These are phyloP conservation scores for Misopates orontium DNA, from an alignment of 257 asterid species.

Conservation along the genomic window DNA sequence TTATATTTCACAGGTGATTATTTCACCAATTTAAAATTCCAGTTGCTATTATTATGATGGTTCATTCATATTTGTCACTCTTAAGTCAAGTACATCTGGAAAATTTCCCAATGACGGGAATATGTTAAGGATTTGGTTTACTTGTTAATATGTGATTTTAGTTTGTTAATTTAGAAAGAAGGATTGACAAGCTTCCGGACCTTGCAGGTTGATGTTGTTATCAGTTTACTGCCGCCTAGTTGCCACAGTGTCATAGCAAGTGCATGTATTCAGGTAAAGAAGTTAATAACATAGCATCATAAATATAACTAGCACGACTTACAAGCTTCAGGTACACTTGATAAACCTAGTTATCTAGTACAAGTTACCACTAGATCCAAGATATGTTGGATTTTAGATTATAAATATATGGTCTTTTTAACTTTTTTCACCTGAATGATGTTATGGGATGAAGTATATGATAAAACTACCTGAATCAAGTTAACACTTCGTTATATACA, in stretches of 20 bases:
- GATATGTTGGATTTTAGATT: background rate
- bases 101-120: too few species aligned
- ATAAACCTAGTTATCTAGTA: conserved; percentile 8
- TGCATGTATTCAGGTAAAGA: conserved; percentile 80
- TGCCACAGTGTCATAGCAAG: conserved; percentile 73
- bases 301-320: background rate
- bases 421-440: background rate
- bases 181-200: conserved; percentile 18
- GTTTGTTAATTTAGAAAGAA: conserved; percentile 2
- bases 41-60: background rate
- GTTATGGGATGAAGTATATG: too few species aligned
- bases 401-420: background rate
- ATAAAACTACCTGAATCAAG: too few species aligned
- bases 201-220: conserved; percentile 83
- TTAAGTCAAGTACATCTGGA: too few species aligned
- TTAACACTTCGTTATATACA: too few species aligned
- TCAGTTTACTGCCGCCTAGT: conserved; percentile 92
- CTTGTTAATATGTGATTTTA: background rate
- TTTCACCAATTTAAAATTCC: background rate
- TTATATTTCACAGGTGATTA: conserved; percentile 58
- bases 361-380: background rate
- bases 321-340: background rate
- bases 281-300: background rate
- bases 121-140: background rate
- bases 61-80: too few species aligned